Base-by-base conservation (phyloP, 352 stramenopile species). In the Phytophthora cactorum region DNA sequence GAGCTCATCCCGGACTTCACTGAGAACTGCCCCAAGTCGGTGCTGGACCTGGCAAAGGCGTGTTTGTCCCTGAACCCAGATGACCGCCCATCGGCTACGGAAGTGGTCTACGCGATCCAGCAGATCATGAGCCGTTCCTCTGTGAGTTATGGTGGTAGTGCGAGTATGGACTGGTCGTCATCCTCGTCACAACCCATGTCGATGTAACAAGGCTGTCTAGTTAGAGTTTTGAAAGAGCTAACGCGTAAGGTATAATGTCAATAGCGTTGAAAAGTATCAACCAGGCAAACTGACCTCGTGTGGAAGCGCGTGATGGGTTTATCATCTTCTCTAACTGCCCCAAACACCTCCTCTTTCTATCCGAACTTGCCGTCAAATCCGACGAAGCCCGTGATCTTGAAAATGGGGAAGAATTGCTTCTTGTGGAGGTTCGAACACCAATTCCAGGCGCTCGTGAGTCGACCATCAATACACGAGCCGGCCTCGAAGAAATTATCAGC, bases 371-470 rank as follows among this genome's bases (percentile, higher is more conserved):
- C 96, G 71, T 99, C 97, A 78, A 99, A 99, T 52, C 93, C 93
- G 27, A 95, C 89, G 69, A 99, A 99, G 57, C 96, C 97, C 6
- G 93, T 96, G 49, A 99, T 86, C 79, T 98, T 97, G 81, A 99
- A 99, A 52, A 99, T 84, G 4, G 90, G 90, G 71, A 98, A 99
- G 75, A 98, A 99, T 14, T 66, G 79, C 74, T 99, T 99, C 43
- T 90, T 82, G 65, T 95, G 77, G 43, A 99, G 75, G 52, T 98
- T 91, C 22, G 91, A 98, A 77, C 96, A 99, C 96, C 96, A 99
- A 78, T 99, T 99, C 96, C 97, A 99, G 5, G 97, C 96, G 43
- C 90, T 98, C 34, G 96, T 99, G 52, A 99, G 89, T 5, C 96
- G 82, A 10, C 97, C 97, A 74, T 99, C 97, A 63, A 99, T 98